These are phyloP conservation scores for Arabidopsis arenosa DNA, from an alignment of 345 rosid species.

Conservation along the genomic window DNA sequence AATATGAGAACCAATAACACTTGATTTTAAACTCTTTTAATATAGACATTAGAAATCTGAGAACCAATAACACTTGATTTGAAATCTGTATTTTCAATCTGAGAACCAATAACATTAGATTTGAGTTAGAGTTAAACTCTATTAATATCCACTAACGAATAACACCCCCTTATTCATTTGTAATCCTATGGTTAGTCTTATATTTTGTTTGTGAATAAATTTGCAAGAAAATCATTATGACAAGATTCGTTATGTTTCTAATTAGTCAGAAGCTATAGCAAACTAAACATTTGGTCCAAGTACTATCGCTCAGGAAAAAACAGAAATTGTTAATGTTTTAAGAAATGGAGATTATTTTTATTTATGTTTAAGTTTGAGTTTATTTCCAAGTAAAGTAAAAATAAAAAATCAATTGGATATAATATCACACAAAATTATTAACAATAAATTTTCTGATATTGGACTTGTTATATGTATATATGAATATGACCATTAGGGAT, in stretches of 20 bases:
- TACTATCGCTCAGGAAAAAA: neutral
- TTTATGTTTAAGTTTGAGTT: no score
- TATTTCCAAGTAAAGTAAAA: neutral
- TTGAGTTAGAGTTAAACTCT: no score
- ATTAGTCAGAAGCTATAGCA: neutral
- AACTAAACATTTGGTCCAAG: neutral
- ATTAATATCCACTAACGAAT: no score
- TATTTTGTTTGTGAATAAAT: neutral
- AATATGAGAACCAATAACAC: no score
- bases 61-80: no score
- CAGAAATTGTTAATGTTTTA: neutral
- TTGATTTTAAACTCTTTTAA: no score
- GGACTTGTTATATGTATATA: conserved; percentile 1
- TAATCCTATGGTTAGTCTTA: neutral
- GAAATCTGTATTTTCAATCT: no score
- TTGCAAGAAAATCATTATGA: neutral
- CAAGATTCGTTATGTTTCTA: neutral
- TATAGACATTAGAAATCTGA: no score
- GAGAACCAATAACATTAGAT: no score
- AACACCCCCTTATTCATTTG: no score
- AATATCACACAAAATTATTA: neutral
- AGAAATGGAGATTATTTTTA: no score
- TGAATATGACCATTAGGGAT: neutral
- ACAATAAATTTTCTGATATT: neutral
- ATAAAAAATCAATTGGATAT: neutral